These are phyloP conservation scores for Solanum piurae DNA, from an alignment of 257 asterid species.

Conservation along the genomic window DNA sequence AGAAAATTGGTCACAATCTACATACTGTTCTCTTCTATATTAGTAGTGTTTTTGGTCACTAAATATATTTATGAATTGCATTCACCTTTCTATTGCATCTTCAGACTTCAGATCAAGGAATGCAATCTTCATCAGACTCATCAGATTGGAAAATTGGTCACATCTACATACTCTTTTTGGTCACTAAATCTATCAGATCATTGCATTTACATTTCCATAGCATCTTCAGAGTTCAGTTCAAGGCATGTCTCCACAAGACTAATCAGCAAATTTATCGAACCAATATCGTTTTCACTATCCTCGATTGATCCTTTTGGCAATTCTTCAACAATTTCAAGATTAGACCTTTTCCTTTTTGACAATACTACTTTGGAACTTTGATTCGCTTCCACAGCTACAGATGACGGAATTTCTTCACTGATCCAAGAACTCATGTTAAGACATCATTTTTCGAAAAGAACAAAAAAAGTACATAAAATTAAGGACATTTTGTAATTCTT, in stretches of 20 bases:
- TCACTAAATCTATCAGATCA: not conserved
- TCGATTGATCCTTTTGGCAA: not conserved
- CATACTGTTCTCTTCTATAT: not conserved
- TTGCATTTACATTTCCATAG: not conserved
- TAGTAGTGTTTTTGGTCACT: not conserved
- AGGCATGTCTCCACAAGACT: not conserved
- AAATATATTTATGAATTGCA: not conserved
- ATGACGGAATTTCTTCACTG: not conserved
- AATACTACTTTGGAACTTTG: not conserved
- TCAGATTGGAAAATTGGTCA: not conserved
- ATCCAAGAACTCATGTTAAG: not conserved
- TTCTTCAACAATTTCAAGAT: too few relatives aligned
- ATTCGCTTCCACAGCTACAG: not conserved
- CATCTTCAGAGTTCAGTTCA: not conserved
- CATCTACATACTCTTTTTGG: not conserved
- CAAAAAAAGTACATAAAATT: not conserved
- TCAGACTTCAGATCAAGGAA: not conserved
- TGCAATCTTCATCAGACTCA: not conserved
- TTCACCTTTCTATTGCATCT: not conserved
- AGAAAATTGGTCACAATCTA: not conserved
- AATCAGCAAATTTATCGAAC: not conserved
- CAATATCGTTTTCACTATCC: not conserved
- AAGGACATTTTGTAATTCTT: not conserved
- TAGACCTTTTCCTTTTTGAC: not conserved
- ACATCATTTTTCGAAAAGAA: not conserved